A percentile compares a stretch with the other conserved stretches of the same genome.
Conservation (phyloP, 345 rosid genomes). For the Pistacia atlantica region DNA sequence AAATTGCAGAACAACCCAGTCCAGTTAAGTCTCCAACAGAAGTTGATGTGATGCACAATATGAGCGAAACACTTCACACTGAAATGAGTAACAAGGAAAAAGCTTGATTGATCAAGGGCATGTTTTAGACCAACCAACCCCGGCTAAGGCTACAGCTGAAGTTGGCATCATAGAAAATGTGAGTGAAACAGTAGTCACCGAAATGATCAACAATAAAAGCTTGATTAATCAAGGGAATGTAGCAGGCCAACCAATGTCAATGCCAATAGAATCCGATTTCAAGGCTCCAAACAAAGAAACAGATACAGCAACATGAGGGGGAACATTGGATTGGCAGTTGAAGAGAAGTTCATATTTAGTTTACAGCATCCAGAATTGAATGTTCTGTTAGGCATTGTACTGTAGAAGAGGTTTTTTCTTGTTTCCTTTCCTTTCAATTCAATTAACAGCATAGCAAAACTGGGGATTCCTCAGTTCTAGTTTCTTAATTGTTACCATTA, state of each 20-base stretch:
- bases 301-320: slow-evolving; percentile 5
- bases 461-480: not conserved
- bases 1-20: not conserved
- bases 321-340: not conserved
- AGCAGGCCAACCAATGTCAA: not conserved
- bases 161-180: not conserved
- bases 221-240: slow-evolving; percentile 8
- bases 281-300: slow-evolving; percentile 12
- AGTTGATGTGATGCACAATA: slow-evolving; percentile 4
- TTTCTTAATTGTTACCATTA: slow-evolving; percentile 2
- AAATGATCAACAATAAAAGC: not conserved
- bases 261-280: slow-evolving; percentile 20
- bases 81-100: slow-evolving; percentile 11
- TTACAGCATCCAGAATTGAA: not conserved
- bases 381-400: not conserved
- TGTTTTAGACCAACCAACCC: not conserved
- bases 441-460: not conserved
- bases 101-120: slow-evolving; percentile 4
- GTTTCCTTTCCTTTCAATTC: too few relatives aligned
- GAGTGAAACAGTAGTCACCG: not conserved
- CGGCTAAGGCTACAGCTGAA: not conserved
- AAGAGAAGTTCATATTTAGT: not conserved
- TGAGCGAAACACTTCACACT: slow-evolving; percentile 12
- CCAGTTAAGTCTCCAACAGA: not conserved
- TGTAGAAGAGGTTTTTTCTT: not conserved